Evolutionary conservation across 2,329 filamentous ascomycete genomes (phyloP), one percentile per base, ranked within the genome.

Genomic region (Ophiostoma ips): DNA sequence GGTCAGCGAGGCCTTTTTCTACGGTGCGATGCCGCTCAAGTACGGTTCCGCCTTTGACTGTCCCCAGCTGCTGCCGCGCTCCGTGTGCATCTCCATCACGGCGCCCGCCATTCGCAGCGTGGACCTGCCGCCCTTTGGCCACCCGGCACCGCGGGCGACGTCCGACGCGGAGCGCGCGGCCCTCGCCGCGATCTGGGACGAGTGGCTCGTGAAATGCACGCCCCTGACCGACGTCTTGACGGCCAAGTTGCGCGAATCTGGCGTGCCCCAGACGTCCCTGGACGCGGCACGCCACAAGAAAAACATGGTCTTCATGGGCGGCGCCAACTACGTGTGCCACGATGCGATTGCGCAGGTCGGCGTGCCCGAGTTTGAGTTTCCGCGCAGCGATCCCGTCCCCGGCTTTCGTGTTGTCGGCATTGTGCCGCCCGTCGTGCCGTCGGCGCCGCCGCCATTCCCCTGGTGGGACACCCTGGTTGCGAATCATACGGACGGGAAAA

Each of bases 331-430:
- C 53, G 57, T 53, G 9, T 60, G 59, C 48, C 64, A 67, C 49
- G 57, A 60, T 18, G 55, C 55, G 3, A 63, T 68, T 48, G 54
- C 65, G 41, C 65, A 67, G 54, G 55, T 66, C 15, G 66, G 65
- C 13, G 59, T 67, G 8, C 63, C 64, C 4, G 58, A 59, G 7
- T 62, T 67, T 50, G 65, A 66, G 54, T 66, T 65, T 36, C 64
- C 65, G 11, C 62, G 64, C 41, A 58, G 57, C 46, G 64, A 67
- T 58, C 65, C 61, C 58, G 65, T 65, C 1, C 5, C 47, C 1
- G 56, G 59, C 1, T 66, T 68, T 53, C 56, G 53, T 38, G 63
- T 68, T 49, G 58, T 62, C 2, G 66, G 66, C 2, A 58, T 66
- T 4, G 60, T 66, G 3, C 65, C 57, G 8, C 54, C 57, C 2